These are phyloP conservation scores for Olyra latifolia DNA, from an alignment of 176 grass and related monocot species.

Conservation along the genomic window DNA sequence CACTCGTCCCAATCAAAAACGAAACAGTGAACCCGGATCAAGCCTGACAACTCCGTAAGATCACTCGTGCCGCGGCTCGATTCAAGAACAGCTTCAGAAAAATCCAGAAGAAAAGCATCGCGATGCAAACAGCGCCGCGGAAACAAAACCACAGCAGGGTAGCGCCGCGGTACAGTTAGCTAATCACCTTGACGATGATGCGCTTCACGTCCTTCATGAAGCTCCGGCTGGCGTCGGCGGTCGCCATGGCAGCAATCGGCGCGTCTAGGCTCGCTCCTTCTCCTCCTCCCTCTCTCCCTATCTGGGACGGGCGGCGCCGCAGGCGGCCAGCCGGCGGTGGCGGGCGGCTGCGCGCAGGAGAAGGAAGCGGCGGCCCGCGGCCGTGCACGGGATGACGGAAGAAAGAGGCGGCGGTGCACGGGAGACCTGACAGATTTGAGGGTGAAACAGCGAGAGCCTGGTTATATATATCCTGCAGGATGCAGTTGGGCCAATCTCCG, in stretches of 20 bases:
- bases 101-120: background rate
- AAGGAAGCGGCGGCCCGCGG: no score
- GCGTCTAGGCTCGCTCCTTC: background rate
- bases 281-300: background rate
- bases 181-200: constrained; percentile 76
- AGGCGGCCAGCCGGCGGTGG: no score
- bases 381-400: no score
- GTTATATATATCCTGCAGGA: no score
- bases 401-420: no score
- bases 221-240: constrained; percentile 49
- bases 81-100: background rate
- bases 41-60: background rate
- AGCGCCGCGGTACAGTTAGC: background rate
- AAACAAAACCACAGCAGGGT: background rate
- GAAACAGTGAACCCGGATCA: background rate
- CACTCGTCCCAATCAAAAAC: background rate
- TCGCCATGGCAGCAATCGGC: constrained; percentile 28
- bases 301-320: no score
- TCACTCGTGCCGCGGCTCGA: background rate
- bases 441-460: no score
- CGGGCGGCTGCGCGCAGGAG: no score
- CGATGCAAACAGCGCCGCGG: background rate
- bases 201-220: constrained; percentile 87
- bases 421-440: no score
- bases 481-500: no score